phyloP scores from a whole-genome alignment of 495 filamentous ascomycete genomes.

The Lasiosphaeriaceae sp. region DNA sequence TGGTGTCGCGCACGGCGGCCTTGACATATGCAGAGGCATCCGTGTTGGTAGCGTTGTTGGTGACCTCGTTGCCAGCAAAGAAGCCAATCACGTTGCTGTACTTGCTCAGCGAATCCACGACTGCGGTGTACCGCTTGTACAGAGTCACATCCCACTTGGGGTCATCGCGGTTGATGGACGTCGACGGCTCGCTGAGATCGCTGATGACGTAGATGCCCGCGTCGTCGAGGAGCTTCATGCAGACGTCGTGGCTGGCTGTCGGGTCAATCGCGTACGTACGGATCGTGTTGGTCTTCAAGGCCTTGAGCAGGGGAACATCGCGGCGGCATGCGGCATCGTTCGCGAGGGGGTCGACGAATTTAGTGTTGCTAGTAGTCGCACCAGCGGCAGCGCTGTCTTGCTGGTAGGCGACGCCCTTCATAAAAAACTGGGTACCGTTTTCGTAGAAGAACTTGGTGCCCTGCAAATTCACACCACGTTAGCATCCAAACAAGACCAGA shows the following conservation, averaged over 20 bases:
- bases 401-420: conserved; percentile 89
- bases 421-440: conserved; percentile 74
- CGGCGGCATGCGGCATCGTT: conserved; percentile 65
- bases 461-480: conserved; percentile 17
- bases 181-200: conserved; percentile 73
- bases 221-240: conserved; percentile 77
- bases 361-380: conserved; percentile 32
- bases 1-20: conserved; percentile 91
- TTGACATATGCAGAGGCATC: conserved; percentile 88
- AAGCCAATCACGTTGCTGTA: conserved; percentile 92
- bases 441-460: conserved; percentile 62
- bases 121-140: conserved; percentile 73
- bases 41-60: conserved; percentile 79
- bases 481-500: neutral
- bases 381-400: conserved; percentile 46
- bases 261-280: conserved; percentile 92
- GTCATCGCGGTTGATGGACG: conserved; percentile 78
- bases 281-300: conserved; percentile 82
- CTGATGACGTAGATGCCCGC: conserved; percentile 93
- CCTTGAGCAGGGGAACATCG: conserved; percentile 75
- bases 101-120: conserved; percentile 72
- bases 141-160: conserved; percentile 74
- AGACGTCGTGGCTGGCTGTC: conserved; percentile 67
- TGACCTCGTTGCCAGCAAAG: conserved; percentile 96
- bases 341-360: conserved; percentile 66